These are phyloP conservation scores for Acacia confusa DNA, from an alignment of 306 rosid genomes.

Conservation along the genomic window DNA sequence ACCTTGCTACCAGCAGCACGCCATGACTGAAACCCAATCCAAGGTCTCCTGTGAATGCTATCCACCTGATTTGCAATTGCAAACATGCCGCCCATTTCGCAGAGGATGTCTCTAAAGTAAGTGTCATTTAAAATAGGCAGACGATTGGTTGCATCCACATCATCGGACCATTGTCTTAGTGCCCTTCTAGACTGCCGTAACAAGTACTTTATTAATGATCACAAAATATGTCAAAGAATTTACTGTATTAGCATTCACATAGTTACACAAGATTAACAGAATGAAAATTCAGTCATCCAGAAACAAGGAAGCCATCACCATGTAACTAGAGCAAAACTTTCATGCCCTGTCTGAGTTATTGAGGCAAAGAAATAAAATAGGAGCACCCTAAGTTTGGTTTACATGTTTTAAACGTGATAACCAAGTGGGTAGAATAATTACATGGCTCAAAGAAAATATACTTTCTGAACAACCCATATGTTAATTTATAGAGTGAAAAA, in stretches of 20 bases:
- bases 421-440: constrained; percentile 19
- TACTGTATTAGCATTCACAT: constrained; percentile 9
- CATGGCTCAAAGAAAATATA: constrained; percentile 17
- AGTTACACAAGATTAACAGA: not conserved
- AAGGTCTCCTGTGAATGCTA: constrained; percentile 81
- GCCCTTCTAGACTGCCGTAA: constrained; percentile 76
- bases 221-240: constrained; percentile 9
- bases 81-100: constrained; percentile 97
- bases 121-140: constrained; percentile 78
- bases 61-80: constrained; percentile 89
- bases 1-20: constrained; percentile 98
- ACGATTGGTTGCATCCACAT: constrained; percentile 79
- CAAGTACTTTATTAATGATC: constrained; percentile 17
- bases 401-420: not conserved
- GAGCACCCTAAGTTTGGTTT: constrained; percentile 21
- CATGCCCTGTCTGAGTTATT: constrained; percentile 10
- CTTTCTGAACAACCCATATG: constrained; percentile 7
- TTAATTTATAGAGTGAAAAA: not conserved
- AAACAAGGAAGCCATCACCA: constrained; percentile 22
- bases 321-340: constrained; percentile 23
- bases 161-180: constrained; percentile 83
- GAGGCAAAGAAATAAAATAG: constrained; percentile 27
- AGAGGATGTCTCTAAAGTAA: constrained; percentile 66
- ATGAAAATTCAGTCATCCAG: constrained; percentile 10
- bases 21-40: constrained; percentile 99